These are phyloP conservation scores for Breviolum minutum DNA, from an alignment of 73 alveolate species.

Conservation along the genomic window DNA sequence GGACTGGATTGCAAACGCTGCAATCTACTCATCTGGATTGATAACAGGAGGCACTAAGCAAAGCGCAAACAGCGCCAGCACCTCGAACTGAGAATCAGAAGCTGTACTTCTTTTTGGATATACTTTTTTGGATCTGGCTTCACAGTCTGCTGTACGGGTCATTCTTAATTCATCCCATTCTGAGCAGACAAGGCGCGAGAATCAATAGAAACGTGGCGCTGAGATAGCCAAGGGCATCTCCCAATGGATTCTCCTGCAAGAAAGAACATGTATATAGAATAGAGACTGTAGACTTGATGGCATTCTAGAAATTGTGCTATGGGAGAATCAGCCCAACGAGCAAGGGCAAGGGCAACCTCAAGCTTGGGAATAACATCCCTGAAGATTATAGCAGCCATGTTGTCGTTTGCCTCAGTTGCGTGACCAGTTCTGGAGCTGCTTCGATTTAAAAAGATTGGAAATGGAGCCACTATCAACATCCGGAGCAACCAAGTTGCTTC, in stretches of 20 bases:
- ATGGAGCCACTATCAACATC: not conserved
- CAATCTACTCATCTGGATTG: slow-evolving; percentile 33
- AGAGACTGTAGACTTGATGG: not conserved
- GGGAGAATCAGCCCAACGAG: too few species aligned
- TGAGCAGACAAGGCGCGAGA: not conserved
- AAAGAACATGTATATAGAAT: not conserved
- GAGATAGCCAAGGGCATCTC: slow-evolving; percentile 71
- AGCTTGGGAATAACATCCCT: slow-evolving; percentile 65
- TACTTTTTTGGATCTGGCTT: not conserved
- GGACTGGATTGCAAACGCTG: too few species aligned
- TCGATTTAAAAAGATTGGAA: not conserved
- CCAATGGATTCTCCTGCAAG: slow-evolving; percentile 70
- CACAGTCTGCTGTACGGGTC: not conserved
- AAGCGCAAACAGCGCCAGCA: slow-evolving; percentile 11
- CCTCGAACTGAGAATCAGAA: not conserved
- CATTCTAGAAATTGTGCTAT: too few species aligned
- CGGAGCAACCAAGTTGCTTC: slow-evolving; percentile 30
- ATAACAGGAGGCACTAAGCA: slow-evolving; percentile 86
- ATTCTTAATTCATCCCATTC: not conserved
- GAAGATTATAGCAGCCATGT: slow-evolving; percentile 73
- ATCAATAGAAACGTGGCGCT: slow-evolving; percentile 58
- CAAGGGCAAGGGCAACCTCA: slow-evolving; percentile 16
- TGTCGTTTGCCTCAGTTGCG: slow-evolving; percentile 54
- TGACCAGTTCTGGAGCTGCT: not conserved
- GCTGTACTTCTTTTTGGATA: not conserved